phyloP scores from a whole-genome alignment of 257 asterid genomes.

The Haberlea rhodopensis region DNA sequence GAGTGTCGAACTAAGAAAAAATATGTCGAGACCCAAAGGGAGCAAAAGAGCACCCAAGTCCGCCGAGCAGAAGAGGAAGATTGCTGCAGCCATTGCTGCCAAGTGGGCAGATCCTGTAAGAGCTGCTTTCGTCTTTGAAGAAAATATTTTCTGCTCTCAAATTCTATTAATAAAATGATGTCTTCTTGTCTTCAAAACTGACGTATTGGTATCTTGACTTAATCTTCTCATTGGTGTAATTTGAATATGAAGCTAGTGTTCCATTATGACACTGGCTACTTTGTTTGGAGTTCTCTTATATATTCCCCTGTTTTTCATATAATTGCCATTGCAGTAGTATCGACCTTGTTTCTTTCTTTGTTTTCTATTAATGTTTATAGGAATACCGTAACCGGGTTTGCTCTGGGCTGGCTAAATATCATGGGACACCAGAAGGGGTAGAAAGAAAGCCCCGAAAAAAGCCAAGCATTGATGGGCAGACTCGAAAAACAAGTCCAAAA shows the following conservation, averaged over 20 bases:
- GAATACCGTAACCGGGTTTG: slow-evolving; percentile 63
- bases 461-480: slow-evolving; percentile 45
- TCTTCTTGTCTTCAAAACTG: not conserved
- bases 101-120: slow-evolving; percentile 98
- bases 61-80: slow-evolving; percentile 84
- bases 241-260: not conserved
- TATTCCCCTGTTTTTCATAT: slow-evolving; percentile 4
- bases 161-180: not conserved
- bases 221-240: not conserved
- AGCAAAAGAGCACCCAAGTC: slow-evolving; percentile 90
- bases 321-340: not conserved
- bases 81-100: slow-evolving; percentile 82
- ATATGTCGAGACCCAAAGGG: slow-evolving; percentile 47
- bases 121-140: slow-evolving; percentile 1
- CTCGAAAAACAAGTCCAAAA: slow-evolving; percentile 39
- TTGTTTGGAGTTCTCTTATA: slow-evolving; percentile 7
- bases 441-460: slow-evolving; percentile 62
- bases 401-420: slow-evolving; percentile 65
- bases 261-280: not conserved
- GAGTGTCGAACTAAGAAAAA: slow-evolving; percentile 64
- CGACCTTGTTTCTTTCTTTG: slow-evolving; percentile 2
- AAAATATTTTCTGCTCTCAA: not conserved
- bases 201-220: no score
- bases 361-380: slow-evolving; percentile 34
- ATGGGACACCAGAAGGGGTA: slow-evolving; percentile 52